phyloP scores from a whole-genome alignment of 2,329 filamentous ascomycete species.

The Teratosphaeria epicoccoides region DNA sequence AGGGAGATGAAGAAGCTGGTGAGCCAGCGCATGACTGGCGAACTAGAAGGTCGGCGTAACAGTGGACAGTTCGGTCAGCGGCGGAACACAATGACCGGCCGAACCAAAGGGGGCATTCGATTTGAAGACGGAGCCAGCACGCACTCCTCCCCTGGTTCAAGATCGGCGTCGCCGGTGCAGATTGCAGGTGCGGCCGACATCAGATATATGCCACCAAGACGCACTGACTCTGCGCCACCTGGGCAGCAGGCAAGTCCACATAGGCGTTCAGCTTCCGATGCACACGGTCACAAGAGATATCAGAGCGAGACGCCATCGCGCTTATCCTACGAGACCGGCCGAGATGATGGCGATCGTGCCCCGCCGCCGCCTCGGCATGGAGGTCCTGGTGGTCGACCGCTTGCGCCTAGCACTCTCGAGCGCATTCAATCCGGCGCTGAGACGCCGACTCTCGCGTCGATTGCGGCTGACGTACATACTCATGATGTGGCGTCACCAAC shows the following conservation, averaged over 20 bases:
- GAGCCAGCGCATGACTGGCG: constrained; percentile 57
- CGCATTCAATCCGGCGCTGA: constrained; percentile 50
- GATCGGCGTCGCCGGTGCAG: constrained; percentile 33
- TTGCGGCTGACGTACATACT: constrained; percentile 40
- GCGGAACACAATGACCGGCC: constrained; percentile 34
- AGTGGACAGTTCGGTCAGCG: constrained; percentile 25
- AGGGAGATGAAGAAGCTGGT: constrained; percentile 82
- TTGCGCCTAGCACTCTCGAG: constrained; percentile 37
- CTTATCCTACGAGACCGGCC: constrained; percentile 27
- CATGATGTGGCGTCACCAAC: constrained; percentile 22
- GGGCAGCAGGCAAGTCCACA: constrained; percentile 24
- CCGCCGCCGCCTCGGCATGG: constrained; percentile 35
- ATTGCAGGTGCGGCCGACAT: constrained; percentile 15
- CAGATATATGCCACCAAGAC: constrained; percentile 23
- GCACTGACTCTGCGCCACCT: constrained; percentile 35
- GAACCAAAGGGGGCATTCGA: constrained; percentile 26
- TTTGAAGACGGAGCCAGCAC: constrained; percentile 35
- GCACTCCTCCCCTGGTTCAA: constrained; percentile 35
- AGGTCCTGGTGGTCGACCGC: constrained; percentile 7
- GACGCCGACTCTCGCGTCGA: constrained; percentile 29
- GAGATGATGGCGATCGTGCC: constrained; percentile 26
- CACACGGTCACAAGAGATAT: constrained; percentile 34
- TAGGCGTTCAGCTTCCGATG: constrained; percentile 41
- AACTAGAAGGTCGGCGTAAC: constrained; percentile 15
- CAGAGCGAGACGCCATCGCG: constrained; percentile 30